Conservation (phyloP, 2,329 filamentous ascomycete species). For the Penicillium sp. region DNA sequence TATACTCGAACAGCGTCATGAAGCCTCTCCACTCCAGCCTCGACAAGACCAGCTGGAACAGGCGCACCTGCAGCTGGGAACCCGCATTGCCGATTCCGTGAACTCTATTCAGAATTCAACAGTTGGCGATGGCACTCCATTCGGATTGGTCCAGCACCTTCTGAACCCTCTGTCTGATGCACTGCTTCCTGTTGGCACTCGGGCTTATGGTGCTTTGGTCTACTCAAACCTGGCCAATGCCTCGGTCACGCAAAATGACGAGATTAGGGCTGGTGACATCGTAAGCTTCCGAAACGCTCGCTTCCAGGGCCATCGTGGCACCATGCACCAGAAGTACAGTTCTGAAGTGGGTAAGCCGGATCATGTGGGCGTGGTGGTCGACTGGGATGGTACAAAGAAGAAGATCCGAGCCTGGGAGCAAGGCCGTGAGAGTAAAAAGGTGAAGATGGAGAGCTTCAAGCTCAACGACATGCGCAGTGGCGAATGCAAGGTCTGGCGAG, state of each 20-base stretch:
- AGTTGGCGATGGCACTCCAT: conserved; percentile 82
- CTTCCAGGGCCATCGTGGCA: conserved; percentile 93
- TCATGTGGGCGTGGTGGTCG: conserved; percentile 87
- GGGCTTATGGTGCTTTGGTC: conserved; percentile 87
- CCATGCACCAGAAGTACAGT: conserved; percentile 93
- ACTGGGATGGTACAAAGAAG: conserved; percentile 99
- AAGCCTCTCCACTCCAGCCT: conserved; percentile 76
- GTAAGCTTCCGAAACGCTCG: conserved; percentile 89
- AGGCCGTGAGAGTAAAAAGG: conserved; percentile 88
- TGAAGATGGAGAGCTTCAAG: conserved; percentile 92
- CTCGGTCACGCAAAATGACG: conserved; percentile 84
- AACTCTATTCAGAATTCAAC: conserved; percentile 75
- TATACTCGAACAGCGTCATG: conserved; percentile 81
- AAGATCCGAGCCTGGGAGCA: conserved; percentile 97
- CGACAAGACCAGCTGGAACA: conserved; percentile 93
- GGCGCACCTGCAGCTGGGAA: conserved; percentile 79
- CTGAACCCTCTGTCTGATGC: conserved; percentile 74
- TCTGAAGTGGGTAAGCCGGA: conserved; percentile 84
- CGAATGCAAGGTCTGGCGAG: conserved; percentile 95
- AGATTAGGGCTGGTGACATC: conserved; percentile 92
- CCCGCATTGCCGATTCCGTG: conserved; percentile 73
- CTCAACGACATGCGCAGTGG: conserved; percentile 89
- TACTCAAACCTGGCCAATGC: conserved; percentile 96
- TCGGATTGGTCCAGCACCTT: conserved; percentile 77
- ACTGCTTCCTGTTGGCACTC: conserved; percentile 81